phyloP scores from a whole-genome alignment of 306 rosid genomes.

The Biancaea sappan region DNA sequence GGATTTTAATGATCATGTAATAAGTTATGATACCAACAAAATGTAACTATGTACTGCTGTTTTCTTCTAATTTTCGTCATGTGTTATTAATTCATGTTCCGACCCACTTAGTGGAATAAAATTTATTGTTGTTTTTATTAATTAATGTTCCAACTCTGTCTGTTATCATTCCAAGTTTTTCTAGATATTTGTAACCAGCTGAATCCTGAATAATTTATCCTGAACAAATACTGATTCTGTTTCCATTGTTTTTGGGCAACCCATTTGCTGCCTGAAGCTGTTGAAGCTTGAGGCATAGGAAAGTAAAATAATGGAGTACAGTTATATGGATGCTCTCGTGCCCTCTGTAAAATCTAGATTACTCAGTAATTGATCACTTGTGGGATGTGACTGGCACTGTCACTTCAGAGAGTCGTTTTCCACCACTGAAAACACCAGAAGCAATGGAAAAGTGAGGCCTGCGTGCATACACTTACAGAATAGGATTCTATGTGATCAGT shows the following conservation, averaged over 20 bases:
- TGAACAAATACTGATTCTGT: not conserved
- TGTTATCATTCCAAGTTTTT: not conserved
- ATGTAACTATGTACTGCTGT: not conserved
- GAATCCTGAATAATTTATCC: not conserved
- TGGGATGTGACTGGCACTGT: not conserved
- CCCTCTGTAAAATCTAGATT: not conserved
- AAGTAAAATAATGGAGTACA: not conserved
- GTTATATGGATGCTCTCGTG: too few relatives aligned
- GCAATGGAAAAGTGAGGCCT: not conserved
- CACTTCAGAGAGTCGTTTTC: not conserved
- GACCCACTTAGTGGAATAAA: too few relatives aligned
- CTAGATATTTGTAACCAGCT: not conserved
- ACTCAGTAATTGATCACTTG: not conserved
- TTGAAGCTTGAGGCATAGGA: not conserved
- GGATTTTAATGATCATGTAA: not conserved
- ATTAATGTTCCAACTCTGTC: not conserved
- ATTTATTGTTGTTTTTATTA: too few relatives aligned
- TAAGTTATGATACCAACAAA: not conserved
- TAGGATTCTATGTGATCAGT: constrained; percentile 20
- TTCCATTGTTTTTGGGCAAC: not conserved
- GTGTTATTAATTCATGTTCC: not conserved
- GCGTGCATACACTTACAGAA: constrained; percentile 30
- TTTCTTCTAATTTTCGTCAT: not conserved
- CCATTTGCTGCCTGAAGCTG: not conserved
- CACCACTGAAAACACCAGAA: not conserved